Evolutionary conservation across 2,329 filamentous ascomycete genomes (phyloP), one percentile per base, ranked within the genome.

Genomic region (Lachnellula hyalina): DNA sequence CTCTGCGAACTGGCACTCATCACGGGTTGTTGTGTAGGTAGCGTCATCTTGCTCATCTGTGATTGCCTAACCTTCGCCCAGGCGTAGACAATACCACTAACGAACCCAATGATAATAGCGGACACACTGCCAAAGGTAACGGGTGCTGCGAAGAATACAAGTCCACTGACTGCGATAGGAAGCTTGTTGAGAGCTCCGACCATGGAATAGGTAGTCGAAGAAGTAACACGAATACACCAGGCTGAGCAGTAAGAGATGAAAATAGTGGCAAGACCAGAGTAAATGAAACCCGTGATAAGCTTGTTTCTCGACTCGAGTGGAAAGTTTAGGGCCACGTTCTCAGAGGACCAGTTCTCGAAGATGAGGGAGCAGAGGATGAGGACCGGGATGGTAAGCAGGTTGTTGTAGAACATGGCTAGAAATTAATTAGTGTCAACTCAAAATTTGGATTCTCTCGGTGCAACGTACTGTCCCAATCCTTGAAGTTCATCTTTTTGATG

Each of bases 191-290:
- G 80, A 17, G 93, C 90, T 59, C 94, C 94, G 54, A 97, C 94
- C 93, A 99, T 97, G 32, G 90, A 96, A 78, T 97, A 99, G 2
- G 94, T 99, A 8, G 94, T 99, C 17, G 92, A 96, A 0, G 92
- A 96, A 7, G 94, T 97, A 61, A 96, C 89, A 63, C 94, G 92
- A 61, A 99, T 95, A 71, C 94, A 97, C 94, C 94, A 99, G 38
- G 94, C 94, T 15, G 93, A 96, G 69, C 91, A 95, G 81, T 99
- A 99, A n/a, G 93, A 97, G 73, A 99, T 99, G 76, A 96, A 96
- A 68, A 97, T 92, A 49, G 92, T 89, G 36, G 86, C 92, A 52
- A 96, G 79, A 57, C 94, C 94, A 5, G 94, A 96, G 74, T 97
- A 88, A 67, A 97, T 76, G 89, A 97, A 96, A 68, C 92, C 89